Evolutionary conservation across 495 filamentous ascomycete species (phyloP), one percentile per base, ranked within the genome.

Genomic region (Xeromyces bisporus): DNA sequence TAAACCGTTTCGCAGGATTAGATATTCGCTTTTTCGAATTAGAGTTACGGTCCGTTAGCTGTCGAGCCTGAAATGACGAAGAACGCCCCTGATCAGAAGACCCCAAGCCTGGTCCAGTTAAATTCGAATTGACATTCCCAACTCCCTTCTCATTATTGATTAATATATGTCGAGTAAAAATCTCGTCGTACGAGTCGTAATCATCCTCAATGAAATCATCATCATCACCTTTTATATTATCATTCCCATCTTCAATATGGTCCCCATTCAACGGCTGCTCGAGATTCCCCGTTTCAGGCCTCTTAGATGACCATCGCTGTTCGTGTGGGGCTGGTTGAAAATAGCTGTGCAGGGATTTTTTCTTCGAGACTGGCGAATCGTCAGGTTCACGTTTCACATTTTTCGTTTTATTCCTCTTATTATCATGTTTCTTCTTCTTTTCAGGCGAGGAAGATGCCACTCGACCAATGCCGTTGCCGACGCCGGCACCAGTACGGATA

Each of bases 161-260:
- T n/a, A n/a, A n/a, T n/a, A n/a, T n/a, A 23, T 56, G 43, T 6
- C 41, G 40, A 3, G 43, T 43, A 21, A 57, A 55, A 12, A 60
- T 53, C 29, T 60, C 59, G 35, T 65, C 59, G 28, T 59, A 62
- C 6, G 58, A 67, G 33, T 60, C 56, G 34, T 62, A 62, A 35
- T 58, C 57, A 38, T 69, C 65, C 20, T 21, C 20, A 9, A 21
- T 21, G 20, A 4, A 9, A 21, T 21, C 20, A 9, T 21, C 20
- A 9, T 21, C 20, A 9, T 21, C 20, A 32, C 28, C 13, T 37
- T 30, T 18, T 50, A 43, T 13, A 34, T 16, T 10, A 32, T 33
- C 1, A 37, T 9, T 7, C 34, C 35, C 15, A n/a, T n/a, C n/a
- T n/a, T n/a, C n/a, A n/a, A n/a, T n/a, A n/a, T n/a, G 42, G 18